Percentiles rank a stretch among this genome's conserved stretches.
Conservation (phyloP, 345 rosid species). For the Iberis pinnata region DNA sequence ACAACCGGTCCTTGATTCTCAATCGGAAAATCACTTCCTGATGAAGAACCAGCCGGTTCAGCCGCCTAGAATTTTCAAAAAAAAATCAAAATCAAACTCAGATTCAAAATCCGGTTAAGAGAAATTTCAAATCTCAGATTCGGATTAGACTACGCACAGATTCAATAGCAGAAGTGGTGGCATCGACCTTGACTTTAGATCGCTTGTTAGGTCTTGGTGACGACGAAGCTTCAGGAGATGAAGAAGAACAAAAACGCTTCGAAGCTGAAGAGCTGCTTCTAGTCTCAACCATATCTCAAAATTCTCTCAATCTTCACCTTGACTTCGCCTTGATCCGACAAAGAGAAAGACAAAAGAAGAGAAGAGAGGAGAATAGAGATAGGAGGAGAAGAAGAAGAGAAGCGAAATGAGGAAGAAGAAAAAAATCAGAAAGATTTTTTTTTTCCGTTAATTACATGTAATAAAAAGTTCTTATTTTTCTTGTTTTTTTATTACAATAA, state of each 20-base stretch:
- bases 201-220: conserved; percentile 55
- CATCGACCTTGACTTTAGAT: conserved; percentile 52
- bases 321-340: conserved; percentile 47
- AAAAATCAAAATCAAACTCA: conserved; percentile 14
- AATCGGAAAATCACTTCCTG: conserved; percentile 41
- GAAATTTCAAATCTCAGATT: background rate
- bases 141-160: background rate
- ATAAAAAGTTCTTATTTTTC: too few species aligned
- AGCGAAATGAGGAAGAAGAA: too few species aligned
- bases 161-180: conserved; percentile 1
- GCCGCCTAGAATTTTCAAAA: conserved; percentile 36
- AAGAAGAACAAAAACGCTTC: conserved; percentile 62
- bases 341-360: background rate
- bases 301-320: conserved; percentile 14
- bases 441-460: too few species aligned
- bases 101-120: background rate
- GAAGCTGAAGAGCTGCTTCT: conserved; percentile 81
- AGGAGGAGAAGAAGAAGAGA: conserved; percentile 18
- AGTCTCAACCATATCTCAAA: conserved; percentile 73
- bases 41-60: conserved; percentile 46
- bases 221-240: conserved; percentile 37
- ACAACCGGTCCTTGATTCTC: conserved; percentile 39
- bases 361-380: conserved; percentile 11
- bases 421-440: too few species aligned
- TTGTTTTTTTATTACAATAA: too few species aligned